Percentiles rank a stretch among this genome's conserved stretches.
phyloP scores from a whole-genome alignment of 352 stramenopile genomes.

The Phytophthora citrophthora region DNA sequence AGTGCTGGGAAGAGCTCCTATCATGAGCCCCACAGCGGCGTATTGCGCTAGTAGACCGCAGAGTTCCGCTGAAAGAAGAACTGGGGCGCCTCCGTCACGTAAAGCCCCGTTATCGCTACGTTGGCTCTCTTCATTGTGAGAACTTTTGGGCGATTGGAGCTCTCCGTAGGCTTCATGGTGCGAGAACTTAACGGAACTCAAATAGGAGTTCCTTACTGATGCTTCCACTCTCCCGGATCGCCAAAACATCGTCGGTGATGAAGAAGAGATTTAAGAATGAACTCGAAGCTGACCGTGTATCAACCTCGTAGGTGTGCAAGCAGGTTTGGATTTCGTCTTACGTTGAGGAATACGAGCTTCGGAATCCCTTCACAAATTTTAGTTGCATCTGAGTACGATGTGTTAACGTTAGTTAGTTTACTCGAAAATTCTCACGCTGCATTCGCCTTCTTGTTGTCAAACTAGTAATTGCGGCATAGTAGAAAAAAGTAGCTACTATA shows the following conservation, averaged over 20 bases:
- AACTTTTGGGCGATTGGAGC: constrained; percentile 2
- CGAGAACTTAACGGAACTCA: constrained; percentile 28
- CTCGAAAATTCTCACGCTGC: too few species aligned
- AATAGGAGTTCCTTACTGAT: constrained; percentile 18
- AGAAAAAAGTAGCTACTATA: too few species aligned
- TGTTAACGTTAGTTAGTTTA: too few species aligned
- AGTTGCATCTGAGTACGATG: constrained; percentile 15
- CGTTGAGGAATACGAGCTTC: constrained; percentile 5
- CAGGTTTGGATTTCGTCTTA: constrained; percentile 14
- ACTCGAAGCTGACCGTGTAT: background rate
- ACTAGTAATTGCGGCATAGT: too few species aligned
- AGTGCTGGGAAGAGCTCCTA: constrained; percentile 58
- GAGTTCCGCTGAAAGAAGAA: constrained; percentile 49
- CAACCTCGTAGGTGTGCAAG: constrained; percentile 11
- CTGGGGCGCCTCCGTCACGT: constrained; percentile 43
- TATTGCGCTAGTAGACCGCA: constrained; percentile 73
- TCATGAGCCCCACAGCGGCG: constrained; percentile 66
- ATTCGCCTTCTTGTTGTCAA: too few species aligned
- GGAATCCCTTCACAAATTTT: constrained; percentile 4
- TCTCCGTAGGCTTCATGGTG: constrained; percentile 26
- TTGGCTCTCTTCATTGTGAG: constrained; percentile 11
- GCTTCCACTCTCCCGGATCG: constrained; percentile 8
- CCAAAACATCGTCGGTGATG: constrained; percentile 12
- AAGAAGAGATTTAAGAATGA: constrained; percentile 10
- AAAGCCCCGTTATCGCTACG: constrained; percentile 36